Evolutionary conservation across 352 stramenopile species (phyloP).

Genomic region (Phytophthora syringae): DNA sequence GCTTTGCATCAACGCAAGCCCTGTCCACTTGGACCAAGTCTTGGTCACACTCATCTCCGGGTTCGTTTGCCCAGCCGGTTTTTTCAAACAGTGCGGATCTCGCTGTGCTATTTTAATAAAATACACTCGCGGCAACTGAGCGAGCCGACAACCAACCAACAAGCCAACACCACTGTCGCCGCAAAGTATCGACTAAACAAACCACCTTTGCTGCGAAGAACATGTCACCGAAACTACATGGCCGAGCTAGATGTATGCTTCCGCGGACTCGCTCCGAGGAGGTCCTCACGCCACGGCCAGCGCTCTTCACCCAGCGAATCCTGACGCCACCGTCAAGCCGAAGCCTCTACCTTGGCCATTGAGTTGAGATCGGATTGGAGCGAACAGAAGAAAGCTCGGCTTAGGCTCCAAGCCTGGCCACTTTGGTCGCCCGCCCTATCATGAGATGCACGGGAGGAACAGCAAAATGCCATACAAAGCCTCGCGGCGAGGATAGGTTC

Average conservation of each 20-base stretch:
- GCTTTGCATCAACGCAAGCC: not conserved
- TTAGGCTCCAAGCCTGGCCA: not conserved
- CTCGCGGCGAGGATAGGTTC: constrained; percentile 23
- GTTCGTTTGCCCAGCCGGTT: constrained; percentile 2
- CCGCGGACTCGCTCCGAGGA: too few relatives aligned
- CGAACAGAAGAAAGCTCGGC: constrained; percentile 19
- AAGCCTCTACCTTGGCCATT: not conserved
- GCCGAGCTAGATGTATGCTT: too few relatives aligned
- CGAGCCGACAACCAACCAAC: not conserved
- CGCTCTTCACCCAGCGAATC: too few relatives aligned
- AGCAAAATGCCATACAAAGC: constrained; percentile 15
- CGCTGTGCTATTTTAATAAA: not conserved
- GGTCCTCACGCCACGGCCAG: too few relatives aligned
- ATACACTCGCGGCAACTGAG: too few relatives aligned
- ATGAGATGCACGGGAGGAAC: constrained; percentile 34
- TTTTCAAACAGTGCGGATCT: constrained; percentile 18
- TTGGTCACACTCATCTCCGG: constrained; percentile 10
- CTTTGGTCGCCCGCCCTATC: constrained; percentile 20
- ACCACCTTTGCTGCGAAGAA: too few relatives aligned
- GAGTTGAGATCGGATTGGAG: constrained; percentile 12
- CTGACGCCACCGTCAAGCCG: not conserved
- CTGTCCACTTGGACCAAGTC: not conserved
- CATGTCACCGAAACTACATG: too few relatives aligned
- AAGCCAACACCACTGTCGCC: not conserved
- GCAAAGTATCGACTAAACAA: not conserved